Evolutionary conservation across 768 basidiomycete genomes (phyloP).

Genomic region (Termitomyces sp.): DNA sequence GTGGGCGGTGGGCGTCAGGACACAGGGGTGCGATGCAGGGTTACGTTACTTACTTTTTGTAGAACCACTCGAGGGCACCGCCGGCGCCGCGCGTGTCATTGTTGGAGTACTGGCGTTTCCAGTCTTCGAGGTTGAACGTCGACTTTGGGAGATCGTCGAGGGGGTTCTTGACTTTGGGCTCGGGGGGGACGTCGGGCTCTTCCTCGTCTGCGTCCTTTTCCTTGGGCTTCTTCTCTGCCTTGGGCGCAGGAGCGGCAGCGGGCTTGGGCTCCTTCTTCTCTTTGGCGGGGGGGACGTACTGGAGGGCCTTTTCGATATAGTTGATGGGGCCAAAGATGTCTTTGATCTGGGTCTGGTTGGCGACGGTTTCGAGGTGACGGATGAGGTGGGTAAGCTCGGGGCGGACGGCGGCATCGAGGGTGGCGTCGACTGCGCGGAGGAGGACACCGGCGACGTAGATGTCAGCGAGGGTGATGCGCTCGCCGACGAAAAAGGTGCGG

Average conservation of each 20-base stretch:
- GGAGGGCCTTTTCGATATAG: conserved; percentile 64
- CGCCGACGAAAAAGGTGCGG: conserved; percentile 87
- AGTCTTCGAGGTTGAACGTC: conserved; percentile 86
- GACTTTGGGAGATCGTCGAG: conserved; percentile 89
- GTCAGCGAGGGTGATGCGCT: conserved; percentile 94
- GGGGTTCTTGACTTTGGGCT: conserved; percentile 93
- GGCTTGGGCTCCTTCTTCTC: conserved; percentile 67
- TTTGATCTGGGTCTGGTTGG: conserved; percentile 77
- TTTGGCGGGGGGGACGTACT: conserved; percentile 72
- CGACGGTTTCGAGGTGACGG: conserved; percentile 83
- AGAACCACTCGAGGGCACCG: conserved; percentile 94
- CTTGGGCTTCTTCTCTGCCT: conserved; percentile 62
- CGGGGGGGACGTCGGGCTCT: conserved; percentile 66
- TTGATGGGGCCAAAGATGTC: conserved; percentile 53
- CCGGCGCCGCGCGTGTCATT: conserved; percentile 84
- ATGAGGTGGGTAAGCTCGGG: conserved; percentile 68
- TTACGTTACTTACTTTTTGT: conserved; percentile 91
- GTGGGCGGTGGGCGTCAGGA: not conserved
- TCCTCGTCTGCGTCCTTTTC: conserved; percentile 67
- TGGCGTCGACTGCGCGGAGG: conserved; percentile 43
- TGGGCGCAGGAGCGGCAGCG: conserved; percentile 43
- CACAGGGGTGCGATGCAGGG: too few species aligned
- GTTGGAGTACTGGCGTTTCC: conserved; percentile 98
- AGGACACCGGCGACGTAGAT: conserved; percentile 60
- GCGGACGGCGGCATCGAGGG: conserved; percentile 63